Evolutionary conservation across 2,329 filamentous ascomycete species (phyloP), one percentile per base, ranked within the genome.

Genomic region (Daldinia eschscholtzii): DNA sequence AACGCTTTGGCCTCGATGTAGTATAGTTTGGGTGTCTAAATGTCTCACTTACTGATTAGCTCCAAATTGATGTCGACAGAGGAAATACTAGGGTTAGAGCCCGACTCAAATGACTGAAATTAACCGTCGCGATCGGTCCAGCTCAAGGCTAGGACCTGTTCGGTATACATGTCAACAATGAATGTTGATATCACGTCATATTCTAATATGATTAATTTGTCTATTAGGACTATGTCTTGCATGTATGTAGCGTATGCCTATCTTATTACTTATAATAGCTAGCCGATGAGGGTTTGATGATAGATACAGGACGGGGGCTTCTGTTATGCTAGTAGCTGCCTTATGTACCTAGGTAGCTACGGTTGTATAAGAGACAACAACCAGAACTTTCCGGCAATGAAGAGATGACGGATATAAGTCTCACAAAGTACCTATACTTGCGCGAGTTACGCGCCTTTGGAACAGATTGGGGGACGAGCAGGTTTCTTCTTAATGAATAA

Each of bases 121-220:
- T 28, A 33, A 48, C 35, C 39, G 57, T 67, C 57, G 68, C 64
- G 57, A 67, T 67, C 48, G 58, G 52, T 20, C 50, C 28, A 30
- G 18, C 44, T 28, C 44, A 26, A 41, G 39, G 46, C 44, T 37
- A 59, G 53, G 42, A 57, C 59, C 18, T 37, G 28, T 56, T 70
- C 15, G 61, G 44, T 58, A 67, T 60, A 56, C 12, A 64, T 42
- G 42, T 61, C 53, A 65, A 59, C 61, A 60, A 62, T 64, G 57
- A 60, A 41, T 59, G 48, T 41, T 42, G 52, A 42, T 57, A 65
- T 68, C 59, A 68, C 52, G 62, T 58, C 44, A 70, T 61, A 28
- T 44, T 41, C 35, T 18, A 61, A 59, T 50, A 62, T 23, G 18
- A 55, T 33, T 20, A 61, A 42, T 28, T 42, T 52, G 39, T 55